These are phyloP conservation scores for Drosera capensis DNA, from an alignment of 148 eudicot genomes.

Conservation along the genomic window DNA sequence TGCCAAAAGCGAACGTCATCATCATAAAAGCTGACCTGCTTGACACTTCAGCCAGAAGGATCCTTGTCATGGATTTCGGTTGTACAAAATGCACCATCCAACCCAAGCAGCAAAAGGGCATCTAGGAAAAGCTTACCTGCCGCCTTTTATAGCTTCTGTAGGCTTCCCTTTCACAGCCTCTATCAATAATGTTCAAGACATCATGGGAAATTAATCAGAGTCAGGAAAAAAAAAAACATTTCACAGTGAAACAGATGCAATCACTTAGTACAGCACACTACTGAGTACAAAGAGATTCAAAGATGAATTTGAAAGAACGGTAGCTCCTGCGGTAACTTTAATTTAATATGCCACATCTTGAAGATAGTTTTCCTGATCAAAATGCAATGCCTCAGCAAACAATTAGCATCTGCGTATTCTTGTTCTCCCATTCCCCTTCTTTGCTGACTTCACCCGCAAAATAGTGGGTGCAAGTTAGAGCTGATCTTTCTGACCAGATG, in stretches of 20 bases:
- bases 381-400: too few relatives aligned
- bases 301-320: too few relatives aligned
- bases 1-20: slow-evolving; percentile 94
- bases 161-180: slow-evolving; percentile 88
- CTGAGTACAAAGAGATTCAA: too few relatives aligned
- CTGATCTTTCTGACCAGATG: too few relatives aligned
- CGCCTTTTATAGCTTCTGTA: slow-evolving; percentile 90
- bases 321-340: too few relatives aligned
- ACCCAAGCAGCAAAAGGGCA: slow-evolving; percentile 4
- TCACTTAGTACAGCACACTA: too few relatives aligned
- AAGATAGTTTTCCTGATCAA: too few relatives aligned
- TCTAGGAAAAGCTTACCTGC: slow-evolving; percentile 46
- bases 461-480: too few relatives aligned
- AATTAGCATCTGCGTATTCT: too few relatives aligned
- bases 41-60: slow-evolving; percentile 47
- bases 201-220: background rate
- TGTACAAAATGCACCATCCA: slow-evolving; percentile 5
- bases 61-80: slow-evolving; percentile 12
- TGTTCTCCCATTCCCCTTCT: too few relatives aligned
- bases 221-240: background rate
- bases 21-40: slow-evolving; percentile 93
- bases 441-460: too few relatives aligned
- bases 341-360: too few relatives aligned
- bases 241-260: background rate
- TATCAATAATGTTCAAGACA: slow-evolving; percentile 9